Conservation (phyloP, 2,329 filamentous ascomycete genomes). For the Fusarium sp. region DNA sequence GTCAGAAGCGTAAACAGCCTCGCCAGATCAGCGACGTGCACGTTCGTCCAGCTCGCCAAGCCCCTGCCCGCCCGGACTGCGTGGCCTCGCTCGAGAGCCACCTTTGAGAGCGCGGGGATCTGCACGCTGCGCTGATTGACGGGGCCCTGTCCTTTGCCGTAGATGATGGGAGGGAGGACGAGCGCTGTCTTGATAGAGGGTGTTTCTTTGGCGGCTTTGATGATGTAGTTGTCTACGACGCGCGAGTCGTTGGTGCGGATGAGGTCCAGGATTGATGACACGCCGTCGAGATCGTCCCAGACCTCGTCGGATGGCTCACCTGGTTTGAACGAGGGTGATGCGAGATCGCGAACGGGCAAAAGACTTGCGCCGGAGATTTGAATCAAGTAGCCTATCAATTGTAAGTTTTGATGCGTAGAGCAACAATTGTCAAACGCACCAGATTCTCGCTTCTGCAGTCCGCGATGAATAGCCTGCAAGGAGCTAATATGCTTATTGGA, state of each 20-base stretch:
- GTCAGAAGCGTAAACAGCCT: conserved; percentile 49
- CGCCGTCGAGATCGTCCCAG: conserved; percentile 54
- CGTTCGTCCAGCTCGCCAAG: conserved; percentile 52
- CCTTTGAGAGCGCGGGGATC: conserved; percentile 53
- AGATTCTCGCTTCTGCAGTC: conserved; percentile 35
- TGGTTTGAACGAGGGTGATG: conserved; percentile 47
- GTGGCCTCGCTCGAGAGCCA: conserved; percentile 51
- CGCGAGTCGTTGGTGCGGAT: conserved; percentile 47
- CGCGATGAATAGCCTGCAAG: conserved; percentile 50
- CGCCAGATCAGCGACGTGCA: conserved; percentile 54
- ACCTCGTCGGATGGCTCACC: conserved; percentile 49
- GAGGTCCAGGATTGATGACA: conserved; percentile 43
- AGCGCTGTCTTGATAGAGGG: conserved; percentile 52
- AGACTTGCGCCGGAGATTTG: conserved; percentile 57
- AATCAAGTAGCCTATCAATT: conserved; percentile 41
- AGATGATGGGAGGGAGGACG: conserved; percentile 55
- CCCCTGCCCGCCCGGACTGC: conserved; percentile 53
- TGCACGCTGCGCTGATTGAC: conserved; percentile 58
- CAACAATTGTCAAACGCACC: background rate
- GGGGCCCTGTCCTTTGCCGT: conserved; percentile 55
- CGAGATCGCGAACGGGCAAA: conserved; percentile 52
- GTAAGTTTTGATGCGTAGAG: background rate
- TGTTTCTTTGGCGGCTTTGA: conserved; percentile 47
- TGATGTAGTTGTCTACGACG: conserved; percentile 55
- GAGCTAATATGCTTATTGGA: conserved; percentile 51